Conservation (phyloP, 192 early-diverging fungal species). For the Glomus cerebriforme region DNA sequence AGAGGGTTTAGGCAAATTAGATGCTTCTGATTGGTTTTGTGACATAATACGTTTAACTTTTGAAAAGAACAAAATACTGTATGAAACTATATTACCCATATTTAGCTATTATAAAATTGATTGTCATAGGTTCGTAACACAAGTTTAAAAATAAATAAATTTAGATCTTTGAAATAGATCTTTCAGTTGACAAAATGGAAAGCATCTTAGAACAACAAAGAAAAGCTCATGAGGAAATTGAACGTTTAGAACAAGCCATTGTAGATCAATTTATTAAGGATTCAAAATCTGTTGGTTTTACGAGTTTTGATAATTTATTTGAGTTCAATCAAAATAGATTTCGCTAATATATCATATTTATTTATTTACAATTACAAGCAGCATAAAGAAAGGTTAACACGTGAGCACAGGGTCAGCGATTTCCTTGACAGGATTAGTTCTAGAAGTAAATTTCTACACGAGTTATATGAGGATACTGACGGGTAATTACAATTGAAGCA, state of each 20-base stretch:
- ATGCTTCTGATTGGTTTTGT: not conserved
- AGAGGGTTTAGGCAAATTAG: not conserved
- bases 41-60: not conserved
- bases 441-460: constrained; percentile 62
- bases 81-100: too few species aligned
- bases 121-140: too few species aligned
- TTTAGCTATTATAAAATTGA: too few species aligned
- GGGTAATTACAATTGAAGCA: not conserved
- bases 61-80: too few species aligned
- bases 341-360: not conserved
- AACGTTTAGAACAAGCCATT: constrained; percentile 86
- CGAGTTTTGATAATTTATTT: not conserved
- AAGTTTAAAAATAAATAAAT: too few species aligned
- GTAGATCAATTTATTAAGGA: constrained; percentile 79
- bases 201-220: constrained; percentile 44
- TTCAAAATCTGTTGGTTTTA: constrained; percentile 65
- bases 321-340: too few species aligned
- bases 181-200: constrained; percentile 27
- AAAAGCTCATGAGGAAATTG: constrained; percentile 85
- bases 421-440: constrained; percentile 71
- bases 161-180: too few species aligned
- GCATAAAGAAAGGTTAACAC: constrained; percentile 79
- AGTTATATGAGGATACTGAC: constrained; percentile 65
- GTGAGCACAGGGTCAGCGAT: constrained; percentile 76
- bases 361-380: constrained; percentile 28